Evolutionary conservation across 345 rosid genomes (phyloP).

Genomic region (Abelmoschus esculentus): DNA sequence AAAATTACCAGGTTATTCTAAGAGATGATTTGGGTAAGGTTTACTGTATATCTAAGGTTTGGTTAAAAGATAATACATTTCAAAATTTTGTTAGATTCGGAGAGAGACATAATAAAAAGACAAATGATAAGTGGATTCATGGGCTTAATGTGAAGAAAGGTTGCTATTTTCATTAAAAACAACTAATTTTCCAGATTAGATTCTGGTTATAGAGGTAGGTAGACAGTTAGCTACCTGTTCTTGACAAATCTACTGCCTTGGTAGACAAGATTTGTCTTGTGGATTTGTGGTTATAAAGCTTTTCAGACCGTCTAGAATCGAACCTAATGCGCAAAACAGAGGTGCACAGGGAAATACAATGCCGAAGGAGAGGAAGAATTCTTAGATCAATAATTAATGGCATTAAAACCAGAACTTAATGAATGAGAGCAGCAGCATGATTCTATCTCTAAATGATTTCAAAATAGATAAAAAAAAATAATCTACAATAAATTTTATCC

Average conservation of each 20-base stretch:
- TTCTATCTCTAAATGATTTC: conserved; percentile 21
- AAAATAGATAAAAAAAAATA: conserved; percentile 8
- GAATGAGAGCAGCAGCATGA: conserved; percentile 5
- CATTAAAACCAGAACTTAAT: conserved; percentile 2
- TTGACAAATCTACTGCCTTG: neutral
- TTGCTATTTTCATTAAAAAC: neutral
- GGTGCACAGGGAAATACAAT: neutral
- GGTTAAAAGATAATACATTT: no score
- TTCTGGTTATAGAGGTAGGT: neutral
- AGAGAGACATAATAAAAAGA: no score
- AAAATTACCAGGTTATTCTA: no score
- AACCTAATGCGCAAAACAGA: neutral
- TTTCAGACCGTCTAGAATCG: no score
- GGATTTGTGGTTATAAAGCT: no score
- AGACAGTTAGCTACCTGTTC: neutral
- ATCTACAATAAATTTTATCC: conserved; percentile 27
- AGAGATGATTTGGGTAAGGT: no score
- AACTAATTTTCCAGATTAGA: neutral
- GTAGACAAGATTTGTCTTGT: neutral
- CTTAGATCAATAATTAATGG: neutral
- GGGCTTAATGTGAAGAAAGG: neutral
- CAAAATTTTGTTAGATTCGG: no score
- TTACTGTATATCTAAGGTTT: no score
- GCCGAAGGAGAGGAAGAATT: neutral
- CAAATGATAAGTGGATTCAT: neutral